Conservation (phyloP, 148 eudicot species). For the Camellia japonica region DNA sequence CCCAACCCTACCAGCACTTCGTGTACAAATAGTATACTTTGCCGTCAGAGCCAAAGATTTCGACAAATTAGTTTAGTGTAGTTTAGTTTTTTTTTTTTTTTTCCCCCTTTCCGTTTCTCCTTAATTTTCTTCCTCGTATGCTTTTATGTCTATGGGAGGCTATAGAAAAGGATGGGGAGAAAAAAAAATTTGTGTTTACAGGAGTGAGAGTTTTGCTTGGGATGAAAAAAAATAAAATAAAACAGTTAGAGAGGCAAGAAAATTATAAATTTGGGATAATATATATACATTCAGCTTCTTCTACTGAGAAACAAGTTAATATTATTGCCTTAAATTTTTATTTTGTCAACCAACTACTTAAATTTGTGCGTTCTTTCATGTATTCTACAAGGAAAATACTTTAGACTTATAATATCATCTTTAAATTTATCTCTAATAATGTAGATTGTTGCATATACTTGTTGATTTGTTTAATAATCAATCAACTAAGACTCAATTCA, state of each 20-base stretch:
- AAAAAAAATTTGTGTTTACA: not conserved
- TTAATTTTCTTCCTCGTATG: not conserved
- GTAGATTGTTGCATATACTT: no score
- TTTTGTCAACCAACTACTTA: no score
- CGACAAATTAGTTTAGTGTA: not conserved
- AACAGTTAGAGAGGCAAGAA: not conserved
- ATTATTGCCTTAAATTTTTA: not conserved
- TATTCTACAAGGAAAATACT: no score
- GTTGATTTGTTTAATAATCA: no score
- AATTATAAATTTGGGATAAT: not conserved
- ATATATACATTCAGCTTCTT: slow-evolving; percentile 8
- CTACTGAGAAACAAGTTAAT: not conserved
- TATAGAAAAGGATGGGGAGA: not conserved
- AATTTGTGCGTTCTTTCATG: no score
- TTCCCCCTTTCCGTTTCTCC: not conserved
- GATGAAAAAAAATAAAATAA: no score
- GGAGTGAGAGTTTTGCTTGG: not conserved
- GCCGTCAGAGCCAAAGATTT: slow-evolving; percentile 19
- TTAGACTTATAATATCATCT: no score
- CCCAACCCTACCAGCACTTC: not conserved
- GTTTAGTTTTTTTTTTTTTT: not conserved
- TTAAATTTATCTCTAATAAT: no score
- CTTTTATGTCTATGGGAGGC: not conserved
- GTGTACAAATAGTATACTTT: slow-evolving; percentile 22
- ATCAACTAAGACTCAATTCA: no score